Base-by-base conservation (phyloP, 768 basidiomycete species). In the Podaxis carcinomalis region DNA sequence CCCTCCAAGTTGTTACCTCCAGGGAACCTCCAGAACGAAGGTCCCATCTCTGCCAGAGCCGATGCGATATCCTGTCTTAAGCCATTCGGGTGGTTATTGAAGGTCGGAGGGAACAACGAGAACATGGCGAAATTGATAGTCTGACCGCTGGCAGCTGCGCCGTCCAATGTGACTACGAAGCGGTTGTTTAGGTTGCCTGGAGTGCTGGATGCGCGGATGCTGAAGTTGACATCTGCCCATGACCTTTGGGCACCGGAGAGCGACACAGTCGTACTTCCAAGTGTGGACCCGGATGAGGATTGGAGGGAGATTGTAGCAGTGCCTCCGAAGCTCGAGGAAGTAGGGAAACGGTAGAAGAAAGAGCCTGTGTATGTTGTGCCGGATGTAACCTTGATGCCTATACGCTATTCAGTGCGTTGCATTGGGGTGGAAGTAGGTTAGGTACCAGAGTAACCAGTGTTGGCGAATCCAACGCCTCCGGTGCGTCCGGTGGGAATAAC, bases 1-100 rank as follows among this genome's bases (percentile, higher is more conserved):
- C 86, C 87, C 80, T 88, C 86, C 51, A 87, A 69, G 64, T 87
- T 87, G 62, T 86, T 87, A 7, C 88, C 88, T 19, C 88, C 88
- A 7, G 87, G 88, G 65, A 88, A 81, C 39, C 88, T 78, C 75
- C 85, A 87, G 70, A 87, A 84, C 2, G 81, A 74, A 16, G 87
- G 85, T 5, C 77, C 78, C 74, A 83, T 80, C 6, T 81, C 80
- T 16, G 75, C 73, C 44, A 89, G 73, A 4, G 84, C 73, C 83
- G 88, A 57, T 11, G 86, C 85, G 53, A 88, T 74, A 64, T 88
- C 87, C 4, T 77, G 69, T 35, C 88, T 75, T 77, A 88, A 77
- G 0, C 88, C 88, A 65, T 89, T 89, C 35, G 69, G 61, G 54
- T 84, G 77, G 51, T 75, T 72, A 63, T 84, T 87, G 74, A 83